phyloP scores from a whole-genome alignment of 805 yeast genomes.

The fission yeast (Schizosaccharomyces pombe) region DNA sequence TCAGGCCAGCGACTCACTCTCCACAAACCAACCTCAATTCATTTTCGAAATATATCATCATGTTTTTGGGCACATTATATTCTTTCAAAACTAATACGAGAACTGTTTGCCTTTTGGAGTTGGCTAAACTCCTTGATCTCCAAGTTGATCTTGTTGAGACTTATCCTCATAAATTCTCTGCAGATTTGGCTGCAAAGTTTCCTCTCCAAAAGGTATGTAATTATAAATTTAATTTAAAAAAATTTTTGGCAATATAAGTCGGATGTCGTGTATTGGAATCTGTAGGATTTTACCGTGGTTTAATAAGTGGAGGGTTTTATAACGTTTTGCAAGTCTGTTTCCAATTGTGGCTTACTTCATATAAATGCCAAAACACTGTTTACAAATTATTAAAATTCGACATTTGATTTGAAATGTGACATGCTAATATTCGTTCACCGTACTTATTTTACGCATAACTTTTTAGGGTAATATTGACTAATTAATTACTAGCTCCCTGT shows the following conservation, averaged over 20 bases:
- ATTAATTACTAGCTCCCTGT: not conserved
- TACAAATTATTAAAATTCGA: too few relatives aligned
- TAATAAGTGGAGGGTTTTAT: too few relatives aligned
- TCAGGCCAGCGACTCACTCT: not conserved
- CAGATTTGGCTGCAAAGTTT: constrained; percentile 72
- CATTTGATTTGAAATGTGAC: not conserved
- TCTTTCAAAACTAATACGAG: not conserved
- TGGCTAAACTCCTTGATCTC: not conserved
- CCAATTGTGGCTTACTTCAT: too few relatives aligned
- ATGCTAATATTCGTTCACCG: not conserved
- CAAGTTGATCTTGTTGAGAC: not conserved
- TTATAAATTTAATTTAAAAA: too few relatives aligned
- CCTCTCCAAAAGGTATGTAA: constrained; percentile 22
- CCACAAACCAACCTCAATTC: not conserved
- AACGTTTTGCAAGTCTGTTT: too few relatives aligned
- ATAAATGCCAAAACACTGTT: too few relatives aligned
- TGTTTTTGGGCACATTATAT: not conserved
- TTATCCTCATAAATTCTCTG: not conserved
- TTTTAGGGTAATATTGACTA: not conserved
- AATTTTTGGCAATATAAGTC: too few relatives aligned
- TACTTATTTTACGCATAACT: not conserved
- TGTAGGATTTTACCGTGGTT: too few relatives aligned
- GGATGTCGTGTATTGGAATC: too few relatives aligned
- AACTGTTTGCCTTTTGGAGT: not conserved
- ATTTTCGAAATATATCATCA: not conserved